Evolutionary conservation across 31 red algal genomes (phyloP), one percentile per base, ranked within the genome.

Genomic region (Porphyra umbilicalis): DNA sequence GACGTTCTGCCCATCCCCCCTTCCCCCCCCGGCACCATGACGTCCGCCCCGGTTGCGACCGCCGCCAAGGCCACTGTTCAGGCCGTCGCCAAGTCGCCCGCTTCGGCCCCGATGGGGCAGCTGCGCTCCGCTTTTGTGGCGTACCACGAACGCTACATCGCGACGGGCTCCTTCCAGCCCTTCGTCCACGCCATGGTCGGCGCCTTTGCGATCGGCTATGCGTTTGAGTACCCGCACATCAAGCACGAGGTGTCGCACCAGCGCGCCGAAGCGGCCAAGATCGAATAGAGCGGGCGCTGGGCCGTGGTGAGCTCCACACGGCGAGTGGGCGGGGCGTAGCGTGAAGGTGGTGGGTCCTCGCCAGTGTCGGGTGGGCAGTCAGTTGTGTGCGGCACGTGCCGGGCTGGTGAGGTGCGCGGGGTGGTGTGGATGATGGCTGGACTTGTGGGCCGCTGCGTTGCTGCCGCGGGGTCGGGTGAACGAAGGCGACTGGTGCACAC

Each of bases 201-300:
- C 13, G 82, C 86, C 31, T 90, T 90, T 35, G 77, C 88, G 36
- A 89, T 90, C 35, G 94, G 94, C 29, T 96, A 96, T 74, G 75
- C 90, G 20, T 84, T 92, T 35, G 94, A 96, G 79, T 92, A 96
- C 77, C 87, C 94, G 42, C 94, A 96, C 78, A 86, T 96, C 81
- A 92, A 92, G 75, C 88, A 96, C 75, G 89, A 92, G 85, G 77
- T 90, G 16, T 9, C 44, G 81, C 81, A 83, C 81, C 39, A 42
- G 81, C 57, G 57, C 16, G 57, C 57, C 57, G 92, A 94, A 79
- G 87, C 89, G 37, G 87, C 81, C 35, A 78, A 78, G 35, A 78
- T 78, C 30, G 77, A 71, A 29, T 71, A n/a, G n/a, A n/a, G n/a
- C n/a, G n/a, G n/a, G n/a, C n/a, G n/a, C n/a, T n/a, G n/a, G n/a